Evolutionary conservation across 1,284 basidiomycete species (phyloP).

Genomic region (Cryptococcus hybrid): DNA sequence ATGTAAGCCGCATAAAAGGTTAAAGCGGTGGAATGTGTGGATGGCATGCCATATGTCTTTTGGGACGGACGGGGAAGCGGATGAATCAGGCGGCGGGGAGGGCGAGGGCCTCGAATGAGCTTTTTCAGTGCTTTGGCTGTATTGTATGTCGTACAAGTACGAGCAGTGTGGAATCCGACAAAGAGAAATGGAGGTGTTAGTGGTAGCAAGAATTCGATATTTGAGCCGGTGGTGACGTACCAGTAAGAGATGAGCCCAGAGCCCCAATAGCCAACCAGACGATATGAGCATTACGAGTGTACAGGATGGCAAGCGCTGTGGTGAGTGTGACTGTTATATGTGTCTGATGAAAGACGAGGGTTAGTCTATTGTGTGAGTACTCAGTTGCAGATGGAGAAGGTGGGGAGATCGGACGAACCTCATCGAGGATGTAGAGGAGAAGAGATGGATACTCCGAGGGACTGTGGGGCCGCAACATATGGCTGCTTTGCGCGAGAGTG

Average conservation of each 20-base stretch:
- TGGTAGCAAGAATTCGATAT: background rate
- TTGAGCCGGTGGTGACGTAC: constrained; percentile 16
- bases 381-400: too few species aligned
- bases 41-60: constrained; percentile 70
- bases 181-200: background rate
- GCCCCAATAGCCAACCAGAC: constrained; percentile 68
- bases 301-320: constrained; percentile 61
- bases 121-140: constrained; percentile 68
- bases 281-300: constrained; percentile 66
- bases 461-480: constrained; percentile 27
- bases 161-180: background rate
- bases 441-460: constrained; percentile 42
- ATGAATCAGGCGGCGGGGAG: constrained; percentile 62
- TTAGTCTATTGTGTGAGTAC: too few species aligned
- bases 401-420: constrained; percentile 20
- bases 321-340: constrained; percentile 59
- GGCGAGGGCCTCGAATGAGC: constrained; percentile 53
- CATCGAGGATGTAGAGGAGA: constrained; percentile 38
- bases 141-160: background rate
- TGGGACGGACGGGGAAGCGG: constrained; percentile 19
- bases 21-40: constrained; percentile 77
- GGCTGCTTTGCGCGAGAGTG: too few species aligned
- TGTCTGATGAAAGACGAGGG: constrained; percentile 29
- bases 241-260: constrained; percentile 57
- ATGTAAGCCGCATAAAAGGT: constrained; percentile 69